A percentile compares a stretch with the other conserved stretches of the same genome.
Evolutionary conservation across 257 asterid genomes (phyloP).

Genomic region (Paulownia fortunei): DNA sequence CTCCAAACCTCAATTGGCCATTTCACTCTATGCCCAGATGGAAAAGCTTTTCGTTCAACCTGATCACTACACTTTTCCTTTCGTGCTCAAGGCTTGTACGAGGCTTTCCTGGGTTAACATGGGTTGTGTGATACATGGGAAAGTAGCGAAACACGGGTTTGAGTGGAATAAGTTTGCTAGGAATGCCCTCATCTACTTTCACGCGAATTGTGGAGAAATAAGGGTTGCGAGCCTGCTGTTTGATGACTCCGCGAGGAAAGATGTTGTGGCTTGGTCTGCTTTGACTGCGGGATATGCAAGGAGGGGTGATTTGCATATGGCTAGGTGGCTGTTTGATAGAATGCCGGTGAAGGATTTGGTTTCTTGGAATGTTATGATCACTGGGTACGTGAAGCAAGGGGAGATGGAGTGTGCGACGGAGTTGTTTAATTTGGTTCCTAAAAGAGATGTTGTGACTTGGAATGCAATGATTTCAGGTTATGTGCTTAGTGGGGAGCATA

Average conservation of each 20-base stretch:
- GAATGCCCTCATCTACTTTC: constrained; percentile 72
- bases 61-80: constrained; percentile 68
- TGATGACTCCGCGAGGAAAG: constrained; percentile 50
- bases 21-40: constrained; percentile 52
- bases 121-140: constrained; percentile 65
- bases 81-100: constrained; percentile 68
- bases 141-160: constrained; percentile 65
- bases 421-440: constrained; percentile 58
- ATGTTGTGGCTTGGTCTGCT: constrained; percentile 86
- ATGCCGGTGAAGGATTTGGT: constrained; percentile 75
- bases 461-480: constrained; percentile 74
- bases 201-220: constrained; percentile 69
- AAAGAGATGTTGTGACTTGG: constrained; percentile 74
- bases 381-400: constrained; percentile 71
- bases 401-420: constrained; percentile 65
- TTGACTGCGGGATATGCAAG: constrained; percentile 74
- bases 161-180: constrained; percentile 64
- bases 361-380: constrained; percentile 85
- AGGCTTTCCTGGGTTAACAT: constrained; percentile 61
- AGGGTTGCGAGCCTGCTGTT: constrained; percentile 54
- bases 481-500: constrained; percentile 50
- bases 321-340: constrained; percentile 58
- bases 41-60: constrained; percentile 44
- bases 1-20: constrained; percentile 52
- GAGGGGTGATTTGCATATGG: constrained; percentile 60